Evolutionary conservation across 108 stramenopile species (phyloP), one percentile per base, ranked within the genome.

Genomic region (Skeletonema tropicum): DNA sequence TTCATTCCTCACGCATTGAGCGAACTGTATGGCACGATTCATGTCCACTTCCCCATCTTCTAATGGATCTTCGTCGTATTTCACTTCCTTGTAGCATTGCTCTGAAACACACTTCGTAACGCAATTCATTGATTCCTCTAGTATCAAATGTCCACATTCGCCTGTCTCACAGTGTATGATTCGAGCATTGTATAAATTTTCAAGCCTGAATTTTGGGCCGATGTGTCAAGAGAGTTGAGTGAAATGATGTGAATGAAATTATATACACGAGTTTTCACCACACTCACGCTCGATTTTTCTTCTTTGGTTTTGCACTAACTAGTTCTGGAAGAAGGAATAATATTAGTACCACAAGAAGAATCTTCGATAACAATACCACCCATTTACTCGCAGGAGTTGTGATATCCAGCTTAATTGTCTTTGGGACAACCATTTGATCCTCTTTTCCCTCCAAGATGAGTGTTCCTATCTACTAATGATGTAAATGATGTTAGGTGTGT

Each of bases 121-220:
- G 15, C 67, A 68, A 7, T 68, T 57, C 26, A 57, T 68, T 33
- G 67, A 57, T 26, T 57, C 67, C 15, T 66, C 65, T n/a, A 66
- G 9, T 41, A 45, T 68, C n/a, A 49, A 35, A 14, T 61, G 12
- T 2, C 49, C 67, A 49, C 67, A 35, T 6, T 68, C 49, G 7
- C 17, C n/a, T 15, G 32, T 33, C 55, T 68, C 48, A 0, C 49
- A 17, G 19, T 23, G 31, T 30, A 55, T 68, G 13, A 35, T 49
- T 55, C 31, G 48, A 21, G 66, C 13, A 33, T 57, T 68, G 67
- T 35, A 68, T 57, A 21, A 25, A 4, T 68, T 68, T 21, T 57
- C 67, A 19, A 55, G 52, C 14, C 67, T 68, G 23, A 23, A 25
- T 2, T 1, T 25, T 1, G 11, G 19, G 19, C 7, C 23, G 52